Evolutionary conservation across 345 rosid genomes (phyloP).

Genomic region (Aquilaria malaccensis): DNA sequence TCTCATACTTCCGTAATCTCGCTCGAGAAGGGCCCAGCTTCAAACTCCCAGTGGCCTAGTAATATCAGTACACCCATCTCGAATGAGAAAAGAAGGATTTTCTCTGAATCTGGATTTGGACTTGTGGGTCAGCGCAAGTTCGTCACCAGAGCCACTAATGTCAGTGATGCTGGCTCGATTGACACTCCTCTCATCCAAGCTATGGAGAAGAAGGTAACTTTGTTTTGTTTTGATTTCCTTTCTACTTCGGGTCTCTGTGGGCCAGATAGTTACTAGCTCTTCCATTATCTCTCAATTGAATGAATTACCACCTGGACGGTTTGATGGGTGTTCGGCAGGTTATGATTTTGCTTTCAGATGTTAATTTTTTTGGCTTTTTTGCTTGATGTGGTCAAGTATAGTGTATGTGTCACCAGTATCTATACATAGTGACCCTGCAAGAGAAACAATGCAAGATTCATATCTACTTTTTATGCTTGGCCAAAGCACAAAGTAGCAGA

Average conservation of each 20-base stretch:
- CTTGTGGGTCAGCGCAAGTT: conserved; percentile 27
- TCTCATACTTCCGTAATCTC: conserved; percentile 11
- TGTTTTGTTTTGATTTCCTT: conserved; percentile 1
- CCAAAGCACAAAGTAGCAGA: too few species aligned
- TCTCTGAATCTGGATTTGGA: conserved; percentile 27
- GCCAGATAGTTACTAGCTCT: neutral
- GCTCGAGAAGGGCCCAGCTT: neutral
- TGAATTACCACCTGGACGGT: neutral
- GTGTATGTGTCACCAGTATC: too few species aligned
- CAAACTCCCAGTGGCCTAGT: conserved; percentile 14
- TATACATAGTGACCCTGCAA: too few species aligned
- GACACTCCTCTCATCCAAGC: conserved; percentile 84
- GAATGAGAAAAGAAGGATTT: conserved; percentile 7
- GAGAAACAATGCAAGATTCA: too few species aligned
- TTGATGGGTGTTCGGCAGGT: too few species aligned
- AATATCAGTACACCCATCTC: conserved; percentile 15
- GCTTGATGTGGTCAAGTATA: too few species aligned
- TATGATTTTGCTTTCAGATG: too few species aligned
- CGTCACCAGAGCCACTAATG: conserved; percentile 47
- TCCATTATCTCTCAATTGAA: neutral
- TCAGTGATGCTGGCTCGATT: conserved; percentile 80
- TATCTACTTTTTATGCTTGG: too few species aligned
- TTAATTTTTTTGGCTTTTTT: too few species aligned
- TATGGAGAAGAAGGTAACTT: conserved; percentile 77
- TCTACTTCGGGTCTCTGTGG: neutral